Evolutionary conservation across 768 basidiomycete species (phyloP), one percentile per base, ranked within the genome.

Genomic region (Termitomyces sp.): DNA sequence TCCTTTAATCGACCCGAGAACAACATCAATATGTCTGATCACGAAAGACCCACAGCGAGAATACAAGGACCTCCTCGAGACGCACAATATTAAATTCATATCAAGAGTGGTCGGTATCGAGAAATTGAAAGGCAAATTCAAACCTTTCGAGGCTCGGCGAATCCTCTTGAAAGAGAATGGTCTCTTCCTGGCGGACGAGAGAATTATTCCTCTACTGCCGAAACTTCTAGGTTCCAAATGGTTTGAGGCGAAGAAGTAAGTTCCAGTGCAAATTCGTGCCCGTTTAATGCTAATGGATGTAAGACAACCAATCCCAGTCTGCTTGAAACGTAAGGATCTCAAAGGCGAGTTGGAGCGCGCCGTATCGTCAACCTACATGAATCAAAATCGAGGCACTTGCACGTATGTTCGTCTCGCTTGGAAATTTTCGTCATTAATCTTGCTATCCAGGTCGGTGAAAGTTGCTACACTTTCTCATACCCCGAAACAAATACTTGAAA

Each of bases 261-360:
- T 65, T 25, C 11, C 7, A 32, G 38, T 38, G 20, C 40, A 3
- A 35, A 41, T 25, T 29, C 23, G 46, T 22, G 49, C 39, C 22
- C 27, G n/a, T 7, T 48, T 13, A 22, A 52, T 58, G 42, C 53
- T 59, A n/a, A 59, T 60, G 16, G 41, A 25, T 42, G 20, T 5
- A 54, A 98, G 95, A 73, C 92, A 96, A 69, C 97, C 97, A 1
- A 91, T 98, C 31, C 94, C 97, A 1, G 96, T 98, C n/a, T 86
- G 83, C 60, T 69, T 99, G 50, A 86, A 81, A 11, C 84, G 88
- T 22, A 94, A 94, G 65, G 90, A 96, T 70, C 79, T 99, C 55
- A 98, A 98, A 68, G 81, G 78, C 44, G 94, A 98, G 64, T 81
- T 99, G 10, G 95, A 96, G 68, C 85, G 88, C 42, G 96, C 96